Evolutionary conservation across 495 filamentous ascomycete species (phyloP).

Genomic region (Xylaria flabelliformis): DNA sequence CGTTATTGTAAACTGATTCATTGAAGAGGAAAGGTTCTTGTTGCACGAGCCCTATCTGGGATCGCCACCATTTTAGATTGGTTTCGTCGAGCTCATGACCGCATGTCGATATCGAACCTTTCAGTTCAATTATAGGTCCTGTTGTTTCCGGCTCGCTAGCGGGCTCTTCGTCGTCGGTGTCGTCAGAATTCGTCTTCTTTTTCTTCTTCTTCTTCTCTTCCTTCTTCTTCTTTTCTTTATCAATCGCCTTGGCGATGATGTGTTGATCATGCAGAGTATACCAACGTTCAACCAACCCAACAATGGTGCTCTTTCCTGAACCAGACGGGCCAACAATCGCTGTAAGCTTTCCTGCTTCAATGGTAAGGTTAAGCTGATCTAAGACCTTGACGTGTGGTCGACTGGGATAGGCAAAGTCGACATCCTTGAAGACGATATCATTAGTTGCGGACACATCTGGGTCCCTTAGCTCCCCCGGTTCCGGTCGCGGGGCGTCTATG

Average conservation of each 20-base stretch:
- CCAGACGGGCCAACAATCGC: conserved; percentile 88
- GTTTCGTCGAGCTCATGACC: conserved; percentile 61
- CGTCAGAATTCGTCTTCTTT: conserved; percentile 37
- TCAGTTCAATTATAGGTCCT: conserved; percentile 50
- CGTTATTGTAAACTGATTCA: conserved; percentile 70
- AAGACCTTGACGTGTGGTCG: conserved; percentile 67
- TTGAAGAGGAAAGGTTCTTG: conserved; percentile 81
- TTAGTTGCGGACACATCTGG: conserved; percentile 54
- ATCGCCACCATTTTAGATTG: conserved; percentile 69
- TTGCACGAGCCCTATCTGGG: conserved; percentile 71
- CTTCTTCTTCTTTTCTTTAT: conserved; percentile 51
- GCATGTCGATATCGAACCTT: conserved; percentile 60
- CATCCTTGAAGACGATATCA: conserved; percentile 65
- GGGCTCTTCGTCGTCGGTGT: conserved; percentile 41
- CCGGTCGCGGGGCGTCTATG: conserved; percentile 61
- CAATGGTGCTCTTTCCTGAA: conserved; percentile 89
- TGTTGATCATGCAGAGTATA: conserved; percentile 72
- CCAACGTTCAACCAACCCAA: conserved; percentile 90
- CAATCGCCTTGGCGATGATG: conserved; percentile 54
- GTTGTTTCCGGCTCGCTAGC: conserved; percentile 38
- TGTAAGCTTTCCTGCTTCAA: conserved; percentile 80
- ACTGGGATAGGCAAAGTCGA: conserved; percentile 74
- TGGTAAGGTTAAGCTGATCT: conserved; percentile 59
- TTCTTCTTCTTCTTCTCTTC: conserved; percentile 49
- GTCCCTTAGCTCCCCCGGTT: conserved; percentile 48